phyloP scores from a whole-genome alignment of 1,139 yeast species.

The Magnusiomyces fungicola region DNA sequence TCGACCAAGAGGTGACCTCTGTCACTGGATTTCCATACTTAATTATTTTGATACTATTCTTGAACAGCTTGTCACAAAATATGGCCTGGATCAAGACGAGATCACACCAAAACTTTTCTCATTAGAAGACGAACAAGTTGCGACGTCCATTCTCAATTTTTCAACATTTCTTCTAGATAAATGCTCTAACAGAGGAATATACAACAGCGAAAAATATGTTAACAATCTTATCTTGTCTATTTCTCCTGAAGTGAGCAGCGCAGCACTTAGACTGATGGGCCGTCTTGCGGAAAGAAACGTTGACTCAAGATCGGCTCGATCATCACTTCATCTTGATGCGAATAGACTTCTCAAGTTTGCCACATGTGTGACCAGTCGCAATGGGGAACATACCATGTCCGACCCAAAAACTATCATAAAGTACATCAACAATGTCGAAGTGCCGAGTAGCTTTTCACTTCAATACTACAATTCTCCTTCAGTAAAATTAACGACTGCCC shows the following conservation, averaged over 20 bases:
- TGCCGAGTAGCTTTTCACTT: constrained; percentile 21
- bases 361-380: constrained; percentile 14
- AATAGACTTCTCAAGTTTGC: constrained; percentile 26
- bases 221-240: constrained; percentile 53
- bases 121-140: constrained; percentile 40
- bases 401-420: constrained; percentile 14
- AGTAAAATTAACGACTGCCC: constrained; percentile 1
- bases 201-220: constrained; percentile 59
- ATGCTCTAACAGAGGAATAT: constrained; percentile 61
- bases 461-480: constrained; percentile 24
- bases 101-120: constrained; percentile 39
- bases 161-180: constrained; percentile 59
- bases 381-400: constrained; percentile 1
- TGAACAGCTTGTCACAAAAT: constrained; percentile 46
- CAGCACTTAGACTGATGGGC: constrained; percentile 58
- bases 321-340: constrained; percentile 26
- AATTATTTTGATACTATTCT: constrained; percentile 68
- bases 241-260: constrained; percentile 51
- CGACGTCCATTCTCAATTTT: constrained; percentile 52
- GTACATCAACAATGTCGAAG: constrained; percentile 23
- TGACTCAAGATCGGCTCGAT: constrained; percentile 39
- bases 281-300: constrained; percentile 52
- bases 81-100: constrained; percentile 44
- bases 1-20: constrained; percentile 63
- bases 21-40: constrained; percentile 70